Base-by-base conservation (phyloP, 352 stramenopile genomes). In the Globisporangium megalacanthum region DNA sequence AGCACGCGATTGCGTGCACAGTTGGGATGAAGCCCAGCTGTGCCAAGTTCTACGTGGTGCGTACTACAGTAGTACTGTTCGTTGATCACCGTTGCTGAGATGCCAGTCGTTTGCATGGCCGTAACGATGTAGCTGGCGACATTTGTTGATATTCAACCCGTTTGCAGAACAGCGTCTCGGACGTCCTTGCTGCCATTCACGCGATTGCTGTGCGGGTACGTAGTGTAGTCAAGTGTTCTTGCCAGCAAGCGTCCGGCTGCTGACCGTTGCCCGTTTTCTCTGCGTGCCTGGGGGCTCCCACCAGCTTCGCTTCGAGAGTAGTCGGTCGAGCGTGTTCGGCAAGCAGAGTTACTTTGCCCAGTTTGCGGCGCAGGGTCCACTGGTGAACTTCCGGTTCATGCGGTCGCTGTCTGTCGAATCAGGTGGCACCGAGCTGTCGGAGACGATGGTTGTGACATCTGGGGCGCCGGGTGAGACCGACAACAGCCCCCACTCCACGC, bases 1-100 rank as follows among this genome's bases (percentile, higher is more conserved):
- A 80, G 53, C 63, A 95, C 55, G 72, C 94, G 6, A 89, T 97
- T 56, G 98, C 96, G 0, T 96, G 88, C 60, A 99, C 96, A 0
- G 94, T 99, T 3, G 97, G 97, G 1, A 98, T 98, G 76, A 99
- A 99, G 65, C 97, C 96, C 1, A 98, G 89, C 65, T 83, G 81
- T 45, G 97, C 97, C n/a, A 86, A 96, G 42, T 97, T 82, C 61
- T 99, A 98, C 64, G 73, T 99, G 56, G 79, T 89, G 62, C 39
- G 72, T 66, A 6, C n/a, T n/a, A n/a, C n/a, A n/a, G n/a, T n/a
- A n/a, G n/a, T n/a, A n/a, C 1, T 3, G 45, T 7, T 29, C 19
- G 17, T 2, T 29, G 36, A 35, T 46, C 4, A 3, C 2, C 42
- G 36, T 29, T 53, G 29, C 9, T 39, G 15, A 14, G 8, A 11